Base-by-base conservation (phyloP, 768 basidiomycete species). In the Boletellus emodensis region DNA sequence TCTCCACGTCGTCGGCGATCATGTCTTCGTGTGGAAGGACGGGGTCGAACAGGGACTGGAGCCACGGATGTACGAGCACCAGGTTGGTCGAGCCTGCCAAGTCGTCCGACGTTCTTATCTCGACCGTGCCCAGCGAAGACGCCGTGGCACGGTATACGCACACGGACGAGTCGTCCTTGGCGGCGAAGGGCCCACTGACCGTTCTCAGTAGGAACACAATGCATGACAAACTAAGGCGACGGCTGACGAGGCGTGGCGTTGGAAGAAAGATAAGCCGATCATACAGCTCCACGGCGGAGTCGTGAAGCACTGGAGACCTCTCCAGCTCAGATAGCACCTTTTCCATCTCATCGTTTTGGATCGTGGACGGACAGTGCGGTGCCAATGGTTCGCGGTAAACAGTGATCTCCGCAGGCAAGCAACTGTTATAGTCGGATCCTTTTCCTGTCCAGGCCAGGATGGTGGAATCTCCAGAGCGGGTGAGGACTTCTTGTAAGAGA, bases 351-450 rank as follows among this genome's bases (percentile, higher is more conserved):
- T 46, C 40, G 6, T 54, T 52, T 9, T 42, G 22, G 15, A 56
- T 52, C 3, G 49, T 22, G 0, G 36, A 44, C 8, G 58, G 58
- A 5, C 60, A 2, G 20, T 52, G 48, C 0, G 45, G 44, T 14
- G 46, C 39, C 15, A 40, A 7, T 15, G 49, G 32, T 3, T 59
- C 44, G 41, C 26, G 50, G 34, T 59, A 60, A 36, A 61, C 59
- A 7, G 44, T 30, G 3, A 61, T 63, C 18, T 51, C 58, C 0
- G 61, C 48, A 35, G 60, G 59, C 20, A 61, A 48, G 17, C 61
- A 63, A 15, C 62, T 61, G 15, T 64, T 64, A 20, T 61, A 61
- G 12, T 46, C 52, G 10, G 59, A 61, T 18, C 52, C 38, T 40
- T 52, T 52, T 6, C 60, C 62, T 4, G 54, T 54, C 60, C 61